Evolutionary conservation across 805 yeast genomes (phyloP), one percentile per base, ranked within the genome.

Genomic region (Lipomyces mesembrius): DNA sequence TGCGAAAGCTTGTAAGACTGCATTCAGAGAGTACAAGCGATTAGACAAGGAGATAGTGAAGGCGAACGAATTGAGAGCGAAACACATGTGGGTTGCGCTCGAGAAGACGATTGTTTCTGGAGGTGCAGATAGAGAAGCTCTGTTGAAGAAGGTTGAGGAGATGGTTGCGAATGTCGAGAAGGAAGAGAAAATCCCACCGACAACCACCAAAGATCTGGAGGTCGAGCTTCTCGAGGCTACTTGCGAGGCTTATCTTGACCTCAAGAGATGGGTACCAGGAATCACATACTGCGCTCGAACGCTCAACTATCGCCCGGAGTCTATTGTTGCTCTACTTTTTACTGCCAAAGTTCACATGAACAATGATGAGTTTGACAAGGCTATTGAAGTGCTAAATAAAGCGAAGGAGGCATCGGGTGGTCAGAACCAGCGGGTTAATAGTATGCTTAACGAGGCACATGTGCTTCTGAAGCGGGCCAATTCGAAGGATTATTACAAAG

Each of bases 401-500:
- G 73, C 73, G n/a, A 58, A 59, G 2, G 63, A 68, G 34, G 35
- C 71, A 2, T 49, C 70, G 3, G 73, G 71, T 2, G 68, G 68
- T 8, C 66, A 65, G 20, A 66, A 73, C 59, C 64, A 62, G 27
- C 61, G 71, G 3, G 63, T 77, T 6, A 54, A 57, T 7, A 64
- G 69, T 43, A 71, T 76, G 66, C 73, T 75, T 60, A 63, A 68
- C 22, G 75, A 75, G 61, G 73, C 76, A 52, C 67, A 72, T 46
- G 67, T 61, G 17, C 65, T 79, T 6, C 76, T 74, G 57, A 77
- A 77, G 56, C 75, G 75, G 58, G 77, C 80, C 54, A 81, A 81
- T 22, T 78, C 83, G 60, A 86, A 86, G 68, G 97, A 94, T 74
- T 91, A 90, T 74, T 94, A 94, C 77, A 90, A 91, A 74, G 82